Base-by-base conservation (phyloP, 768 basidiomycete species). In the Lenzites betulinus region DNA sequence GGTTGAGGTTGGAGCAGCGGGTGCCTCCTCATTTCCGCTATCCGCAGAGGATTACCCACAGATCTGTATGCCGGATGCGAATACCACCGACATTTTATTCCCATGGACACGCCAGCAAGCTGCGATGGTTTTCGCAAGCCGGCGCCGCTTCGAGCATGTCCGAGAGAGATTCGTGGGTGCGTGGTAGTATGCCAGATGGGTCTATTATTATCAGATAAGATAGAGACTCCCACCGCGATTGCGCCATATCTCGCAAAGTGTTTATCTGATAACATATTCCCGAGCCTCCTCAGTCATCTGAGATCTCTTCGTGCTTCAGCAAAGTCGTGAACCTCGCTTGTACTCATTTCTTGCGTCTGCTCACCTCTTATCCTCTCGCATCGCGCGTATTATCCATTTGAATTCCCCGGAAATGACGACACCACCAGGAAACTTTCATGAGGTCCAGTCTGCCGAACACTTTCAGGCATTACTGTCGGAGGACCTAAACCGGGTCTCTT, bases 401-500 rank as follows among this genome's bases (percentile, higher is more conserved):
- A 54, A 16, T 39, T 50, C 15, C 33, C 46, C 48, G 41, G 58
- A 51, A 60, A 73, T 73, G 71, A 52, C 69, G 39, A 41, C 28
- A 22, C 44, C 25, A 33, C 54, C 67, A 53, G 54, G 70, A 22
- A 86, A 85, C 66, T 69, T 81, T 61, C 60, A 77, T 68, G 66
- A 66, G 15, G 81, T 96, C 51, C 70, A 75, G 23, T 90, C 90
- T 3, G 73, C 92, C 1, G 75, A 81, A 1, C 83, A 92, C 51
- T 93, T 98, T 76, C 85, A 92, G 71, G 69, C 76, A 7, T 74
- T 92, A 9, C 84, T 98, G 48, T 87, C 86, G 0, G 69, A 74
- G 22, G 95, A 98, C 74, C 83, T 99, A 35, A 75, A 82, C 20
- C 79, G 91, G 22, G 82, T 96, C 23, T 95, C 95, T 4, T 78